Evolutionary conservation across 2,329 filamentous ascomycete genomes (phyloP).

Genomic region (Hymenoscyphus repandus): DNA sequence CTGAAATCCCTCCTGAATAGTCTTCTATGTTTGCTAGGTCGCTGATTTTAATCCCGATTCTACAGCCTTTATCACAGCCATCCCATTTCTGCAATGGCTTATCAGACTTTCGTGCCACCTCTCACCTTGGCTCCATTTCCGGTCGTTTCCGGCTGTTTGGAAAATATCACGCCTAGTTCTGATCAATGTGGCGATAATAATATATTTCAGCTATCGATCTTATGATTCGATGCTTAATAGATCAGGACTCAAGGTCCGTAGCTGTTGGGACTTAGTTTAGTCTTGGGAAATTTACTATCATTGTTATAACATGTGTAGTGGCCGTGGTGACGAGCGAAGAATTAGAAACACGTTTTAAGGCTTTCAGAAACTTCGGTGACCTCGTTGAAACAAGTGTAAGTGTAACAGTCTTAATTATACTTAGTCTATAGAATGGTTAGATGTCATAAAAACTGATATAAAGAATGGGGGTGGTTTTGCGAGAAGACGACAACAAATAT

Average conservation of each 20-base stretch:
- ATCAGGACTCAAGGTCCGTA: constrained; percentile 77
- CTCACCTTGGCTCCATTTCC: constrained; percentile 19
- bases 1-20: too few relatives aligned
- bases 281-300: constrained; percentile 88
- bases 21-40: too few relatives aligned
- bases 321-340: constrained; percentile 88
- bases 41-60: too few relatives aligned
- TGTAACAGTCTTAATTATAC: constrained; percentile 72
- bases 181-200: constrained; percentile 48
- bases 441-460: constrained; percentile 75
- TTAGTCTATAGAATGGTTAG: constrained; percentile 80
- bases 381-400: constrained; percentile 88
- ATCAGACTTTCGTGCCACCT: constrained; percentile 7
- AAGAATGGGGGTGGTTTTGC: constrained; percentile 60
- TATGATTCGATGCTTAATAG: constrained; percentile 85
- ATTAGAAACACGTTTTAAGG: constrained; percentile 72
- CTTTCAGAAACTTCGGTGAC: constrained; percentile 73
- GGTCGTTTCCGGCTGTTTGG: constrained; percentile 21
- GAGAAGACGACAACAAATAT: constrained; percentile 26
- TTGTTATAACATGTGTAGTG: constrained; percentile 82
- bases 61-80: too few relatives aligned
- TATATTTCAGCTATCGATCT: constrained; percentile 78
- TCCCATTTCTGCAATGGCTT: constrained; percentile 10
- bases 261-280: constrained; percentile 95
- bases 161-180: constrained; percentile 47